Evolutionary conservation across 768 basidiomycete genomes (phyloP).

Genomic region (Boletus tylopilopsis): DNA sequence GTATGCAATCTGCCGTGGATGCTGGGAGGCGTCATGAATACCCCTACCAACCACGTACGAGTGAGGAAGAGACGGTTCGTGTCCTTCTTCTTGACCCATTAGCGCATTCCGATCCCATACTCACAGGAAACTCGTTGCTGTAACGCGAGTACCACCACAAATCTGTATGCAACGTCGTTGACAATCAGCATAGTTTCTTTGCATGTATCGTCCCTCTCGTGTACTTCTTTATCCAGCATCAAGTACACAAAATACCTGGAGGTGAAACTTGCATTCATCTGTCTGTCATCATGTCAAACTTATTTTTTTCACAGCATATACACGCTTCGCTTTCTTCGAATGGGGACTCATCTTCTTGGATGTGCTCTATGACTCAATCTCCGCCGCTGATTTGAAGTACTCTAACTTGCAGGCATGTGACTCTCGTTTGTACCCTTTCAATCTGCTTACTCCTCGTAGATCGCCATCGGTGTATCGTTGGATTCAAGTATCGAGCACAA

Average conservation of each 20-base stretch:
- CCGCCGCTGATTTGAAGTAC: constrained; percentile 55
- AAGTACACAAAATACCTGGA: constrained; percentile 73
- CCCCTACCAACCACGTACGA: constrained; percentile 37
- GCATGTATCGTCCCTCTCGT: constrained; percentile 64
- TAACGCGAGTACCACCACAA: constrained; percentile 32
- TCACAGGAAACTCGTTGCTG: constrained; percentile 50
- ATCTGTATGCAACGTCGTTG: background rate
- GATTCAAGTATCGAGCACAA: constrained; percentile 21
- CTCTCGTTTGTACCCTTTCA: background rate
- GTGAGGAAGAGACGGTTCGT: constrained; percentile 54
- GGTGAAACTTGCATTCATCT: constrained; percentile 46
- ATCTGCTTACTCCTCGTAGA: constrained; percentile 8
- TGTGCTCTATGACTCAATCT: constrained; percentile 66
- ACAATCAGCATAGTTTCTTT: constrained; percentile 56
- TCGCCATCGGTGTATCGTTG: constrained; percentile 28
- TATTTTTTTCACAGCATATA: constrained; percentile 61
- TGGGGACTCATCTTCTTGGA: constrained; percentile 80
- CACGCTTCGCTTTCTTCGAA: constrained; percentile 81
- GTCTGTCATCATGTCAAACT: background rate
- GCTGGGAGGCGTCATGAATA: constrained; percentile 61
- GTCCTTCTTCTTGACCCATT: background rate
- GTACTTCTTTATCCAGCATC: constrained; percentile 85
- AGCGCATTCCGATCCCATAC: background rate
- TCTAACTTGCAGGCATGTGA: constrained; percentile 49
- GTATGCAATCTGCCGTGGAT: constrained; percentile 88